phyloP scores from a whole-genome alignment of 2,329 filamentous ascomycete genomes.

The Penicillium janthinellum region DNA sequence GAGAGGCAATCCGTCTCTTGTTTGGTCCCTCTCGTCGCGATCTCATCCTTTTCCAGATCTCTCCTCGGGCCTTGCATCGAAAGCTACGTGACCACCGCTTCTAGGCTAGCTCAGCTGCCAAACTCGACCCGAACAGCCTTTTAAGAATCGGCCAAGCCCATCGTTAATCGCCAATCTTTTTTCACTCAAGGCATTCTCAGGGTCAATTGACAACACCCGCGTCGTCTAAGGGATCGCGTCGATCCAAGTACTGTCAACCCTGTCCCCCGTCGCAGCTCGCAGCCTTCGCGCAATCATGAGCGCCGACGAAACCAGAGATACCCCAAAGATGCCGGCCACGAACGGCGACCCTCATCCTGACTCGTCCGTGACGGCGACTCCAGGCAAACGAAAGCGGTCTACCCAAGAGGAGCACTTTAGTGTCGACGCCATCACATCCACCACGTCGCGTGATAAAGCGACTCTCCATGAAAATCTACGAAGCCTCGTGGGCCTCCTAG shows the following conservation, averaged over 20 bases:
- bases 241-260: conserved; percentile 14
- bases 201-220: conserved; percentile 7
- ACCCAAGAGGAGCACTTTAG: conserved; percentile 34
- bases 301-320: conserved; percentile 39
- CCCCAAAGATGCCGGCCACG: conserved; percentile 33
- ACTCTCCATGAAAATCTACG: conserved; percentile 40
- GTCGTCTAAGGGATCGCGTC: conserved; percentile 19
- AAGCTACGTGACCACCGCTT: conserved; percentile 22
- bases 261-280: conserved; percentile 30
- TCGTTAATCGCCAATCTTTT: conserved; percentile 17
- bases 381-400: conserved; percentile 48
- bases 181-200: conserved; percentile 1
- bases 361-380: conserved; percentile 34
- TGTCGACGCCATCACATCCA: conserved; percentile 28
- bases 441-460: conserved; percentile 32
- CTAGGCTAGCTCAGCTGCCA: conserved; percentile 25
- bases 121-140: conserved; percentile 22
- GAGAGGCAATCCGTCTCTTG: conserved; percentile 21
- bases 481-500: conserved; percentile 37
- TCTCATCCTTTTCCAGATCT: conserved; percentile 28
- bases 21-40: conserved; percentile 32
- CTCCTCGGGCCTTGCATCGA: conserved; percentile 33
- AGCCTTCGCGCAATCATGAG: conserved; percentile 35
- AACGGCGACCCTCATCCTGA: conserved; percentile 41
- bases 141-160: conserved; percentile 4